phyloP scores from a whole-genome alignment of 805 yeast genomes.

The Torulaspora indica region DNA sequence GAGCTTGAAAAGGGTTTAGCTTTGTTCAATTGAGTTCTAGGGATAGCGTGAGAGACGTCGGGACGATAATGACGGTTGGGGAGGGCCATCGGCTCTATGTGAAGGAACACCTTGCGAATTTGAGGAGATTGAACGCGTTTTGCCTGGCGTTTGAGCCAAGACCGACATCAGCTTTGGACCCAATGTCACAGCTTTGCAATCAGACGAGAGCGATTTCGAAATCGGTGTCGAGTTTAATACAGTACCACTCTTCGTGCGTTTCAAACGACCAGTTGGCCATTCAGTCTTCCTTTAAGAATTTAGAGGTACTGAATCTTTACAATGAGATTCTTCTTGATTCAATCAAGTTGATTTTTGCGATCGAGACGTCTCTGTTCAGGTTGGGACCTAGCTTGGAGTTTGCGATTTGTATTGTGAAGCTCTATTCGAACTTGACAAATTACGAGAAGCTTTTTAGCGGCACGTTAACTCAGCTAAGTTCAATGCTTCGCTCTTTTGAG shows the following conservation, averaged over 20 bases:
- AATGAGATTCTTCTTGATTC: conserved; percentile 14
- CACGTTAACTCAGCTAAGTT: conserved; percentile 12
- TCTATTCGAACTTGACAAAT: conserved; percentile 11
- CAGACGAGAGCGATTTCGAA: conserved; percentile 7
- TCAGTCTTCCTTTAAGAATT: conserved; percentile 9
- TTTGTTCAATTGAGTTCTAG: background rate
- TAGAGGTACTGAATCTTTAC: conserved; percentile 13
- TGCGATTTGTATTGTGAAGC: conserved; percentile 7
- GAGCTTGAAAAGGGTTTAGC: background rate
- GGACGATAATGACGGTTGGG: conserved; percentile 1
- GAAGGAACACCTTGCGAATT: conserved; percentile 1
- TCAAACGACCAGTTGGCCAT: conserved; percentile 3
- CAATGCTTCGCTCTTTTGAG: conserved; percentile 18
- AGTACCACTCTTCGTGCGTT: background rate
- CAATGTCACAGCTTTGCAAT: conserved; percentile 8
- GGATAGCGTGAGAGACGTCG: background rate
- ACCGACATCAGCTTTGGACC: conserved; percentile 8
- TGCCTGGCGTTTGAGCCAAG: conserved; percentile 10
- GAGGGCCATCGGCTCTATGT: background rate
- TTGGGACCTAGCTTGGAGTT: conserved; percentile 15
- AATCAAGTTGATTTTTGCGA: conserved; percentile 14
- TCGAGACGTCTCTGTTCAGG: conserved; percentile 16
- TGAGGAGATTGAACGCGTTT: conserved; percentile 8
- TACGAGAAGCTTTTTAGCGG: conserved; percentile 11
- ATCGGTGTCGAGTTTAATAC: conserved; percentile 5